phyloP scores from a whole-genome alignment of 352 stramenopile species.

The Phytophthora podocarpi region DNA sequence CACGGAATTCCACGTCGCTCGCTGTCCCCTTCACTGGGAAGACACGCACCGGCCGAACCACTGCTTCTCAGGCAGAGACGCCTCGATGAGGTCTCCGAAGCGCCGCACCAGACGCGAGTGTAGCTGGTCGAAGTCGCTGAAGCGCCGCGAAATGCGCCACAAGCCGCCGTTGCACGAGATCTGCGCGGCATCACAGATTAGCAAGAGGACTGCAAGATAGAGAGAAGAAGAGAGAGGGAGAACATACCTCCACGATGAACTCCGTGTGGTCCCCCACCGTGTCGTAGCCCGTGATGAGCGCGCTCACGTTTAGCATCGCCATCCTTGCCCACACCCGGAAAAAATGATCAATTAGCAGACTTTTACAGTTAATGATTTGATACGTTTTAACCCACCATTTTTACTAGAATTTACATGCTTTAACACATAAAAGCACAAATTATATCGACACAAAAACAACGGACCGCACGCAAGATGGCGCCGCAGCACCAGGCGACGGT shows the following conservation, averaged over 20 bases:
- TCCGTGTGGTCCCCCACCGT: conserved; percentile 87
- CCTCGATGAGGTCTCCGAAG: conserved; percentile 79
- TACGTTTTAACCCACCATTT: too few species aligned
- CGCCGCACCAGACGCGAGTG: conserved; percentile 72
- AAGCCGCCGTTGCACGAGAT: conserved; percentile 85
- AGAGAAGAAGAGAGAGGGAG: neutral
- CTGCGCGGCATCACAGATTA: conserved; percentile 29
- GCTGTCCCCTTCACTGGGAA: neutral
- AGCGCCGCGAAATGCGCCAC: conserved; percentile 84
- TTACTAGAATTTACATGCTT: too few species aligned
- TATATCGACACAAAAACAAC: too few species aligned
- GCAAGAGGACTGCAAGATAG: neutral
- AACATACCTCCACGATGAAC: conserved; percentile 74
- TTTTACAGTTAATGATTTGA: too few species aligned
- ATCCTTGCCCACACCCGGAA: too few species aligned
- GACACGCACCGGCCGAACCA: conserved; percentile 81
- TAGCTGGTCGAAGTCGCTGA: conserved; percentile 90
- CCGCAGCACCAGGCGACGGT: too few species aligned
- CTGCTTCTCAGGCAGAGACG: conserved; percentile 80
- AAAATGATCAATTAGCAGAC: too few species aligned
- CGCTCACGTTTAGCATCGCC: conserved; percentile 78
- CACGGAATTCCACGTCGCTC: conserved; percentile 37
- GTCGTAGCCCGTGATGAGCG: conserved; percentile 83
- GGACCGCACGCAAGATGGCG: too few species aligned
- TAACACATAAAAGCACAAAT: too few species aligned